These are phyloP conservation scores for Suillus subalutaceus DNA, from an alignment of 768 basidiomycete genomes.

Conservation along the genomic window DNA sequence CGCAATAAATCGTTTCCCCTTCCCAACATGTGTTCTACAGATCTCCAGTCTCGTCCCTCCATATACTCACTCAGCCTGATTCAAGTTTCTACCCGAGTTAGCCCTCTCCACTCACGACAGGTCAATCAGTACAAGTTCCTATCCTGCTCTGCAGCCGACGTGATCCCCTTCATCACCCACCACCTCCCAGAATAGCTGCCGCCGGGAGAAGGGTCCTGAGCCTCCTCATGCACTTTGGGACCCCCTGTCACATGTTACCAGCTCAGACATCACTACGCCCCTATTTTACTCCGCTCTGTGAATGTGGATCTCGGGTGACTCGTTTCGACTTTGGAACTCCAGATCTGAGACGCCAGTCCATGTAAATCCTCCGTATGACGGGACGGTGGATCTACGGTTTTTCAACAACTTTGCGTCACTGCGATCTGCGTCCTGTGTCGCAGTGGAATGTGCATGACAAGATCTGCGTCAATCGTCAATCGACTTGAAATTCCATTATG, in stretches of 20 bases:
- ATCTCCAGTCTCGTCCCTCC: too few relatives aligned
- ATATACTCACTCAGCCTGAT: too few relatives aligned
- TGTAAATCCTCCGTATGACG: not conserved
- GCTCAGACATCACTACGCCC: too few relatives aligned
- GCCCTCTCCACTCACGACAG: not conserved
- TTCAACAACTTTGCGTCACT: not conserved
- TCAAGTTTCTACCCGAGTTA: too few relatives aligned
- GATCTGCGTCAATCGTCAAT: not conserved
- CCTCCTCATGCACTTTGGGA: not conserved
- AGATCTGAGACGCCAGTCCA: not conserved
- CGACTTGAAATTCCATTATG: not conserved
- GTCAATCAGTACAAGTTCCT: not conserved
- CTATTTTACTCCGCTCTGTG: not conserved
- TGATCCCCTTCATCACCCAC: not conserved
- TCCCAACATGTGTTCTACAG: too few relatives aligned
- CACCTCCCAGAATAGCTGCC: not conserved
- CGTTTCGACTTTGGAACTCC: not conserved
- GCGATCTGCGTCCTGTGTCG: not conserved
- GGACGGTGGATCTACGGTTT: not conserved
- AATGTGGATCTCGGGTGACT: not conserved
- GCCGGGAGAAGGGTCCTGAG: not conserved
- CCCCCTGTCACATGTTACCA: too few relatives aligned
- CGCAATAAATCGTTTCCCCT: too few relatives aligned
- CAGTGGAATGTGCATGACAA: not conserved
- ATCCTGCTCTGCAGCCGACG: not conserved